These are phyloP conservation scores for Chromosphaera perkinsii DNA, from an alignment of 208 protist species.

Conservation along the genomic window DNA sequence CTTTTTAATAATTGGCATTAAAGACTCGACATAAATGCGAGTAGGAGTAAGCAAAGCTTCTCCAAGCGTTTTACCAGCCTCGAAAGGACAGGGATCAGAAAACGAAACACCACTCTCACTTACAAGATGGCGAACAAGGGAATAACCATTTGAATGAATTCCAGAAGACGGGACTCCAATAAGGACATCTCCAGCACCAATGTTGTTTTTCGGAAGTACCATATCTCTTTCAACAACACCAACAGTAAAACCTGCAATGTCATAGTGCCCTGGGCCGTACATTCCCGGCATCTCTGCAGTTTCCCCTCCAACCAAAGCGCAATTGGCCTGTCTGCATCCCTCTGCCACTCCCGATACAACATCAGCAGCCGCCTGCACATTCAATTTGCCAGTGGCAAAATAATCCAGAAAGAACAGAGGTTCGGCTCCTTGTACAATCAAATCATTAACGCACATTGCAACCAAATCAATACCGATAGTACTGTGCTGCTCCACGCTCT, in stretches of 20 bases:
- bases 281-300: slow-evolving; percentile 72
- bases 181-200: slow-evolving; percentile 32
- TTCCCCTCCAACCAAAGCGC: slow-evolving; percentile 65
- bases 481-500: slow-evolving; percentile 46
- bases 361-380: slow-evolving; percentile 41
- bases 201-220: slow-evolving; percentile 46
- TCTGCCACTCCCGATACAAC: slow-evolving; percentile 59
- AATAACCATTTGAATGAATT: slow-evolving; percentile 68
- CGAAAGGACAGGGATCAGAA: slow-evolving; percentile 10
- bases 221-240: slow-evolving; percentile 52
- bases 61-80: slow-evolving; percentile 29
- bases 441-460: slow-evolving; percentile 70
- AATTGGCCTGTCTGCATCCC: slow-evolving; percentile 52
- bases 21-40: slow-evolving; percentile 48
- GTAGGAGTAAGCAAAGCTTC: slow-evolving; percentile 55
- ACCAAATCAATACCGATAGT: slow-evolving; percentile 66
- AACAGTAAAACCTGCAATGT: slow-evolving; percentile 67
- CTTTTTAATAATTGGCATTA: slow-evolving; percentile 41
- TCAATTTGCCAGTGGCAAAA: slow-evolving; percentile 60
- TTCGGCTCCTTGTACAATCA: slow-evolving; percentile 62
- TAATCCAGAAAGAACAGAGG: slow-evolving; percentile 72
- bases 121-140: slow-evolving; percentile 56
- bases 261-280: slow-evolving; percentile 61
- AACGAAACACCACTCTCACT: not conserved
- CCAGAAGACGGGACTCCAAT: slow-evolving; percentile 32